Percentiles rank a stretch among this genome's conserved stretches.
phyloP scores from a whole-genome alignment of 1,139 yeast genomes.

The Hemisphaericaspora lyxosophila region DNA sequence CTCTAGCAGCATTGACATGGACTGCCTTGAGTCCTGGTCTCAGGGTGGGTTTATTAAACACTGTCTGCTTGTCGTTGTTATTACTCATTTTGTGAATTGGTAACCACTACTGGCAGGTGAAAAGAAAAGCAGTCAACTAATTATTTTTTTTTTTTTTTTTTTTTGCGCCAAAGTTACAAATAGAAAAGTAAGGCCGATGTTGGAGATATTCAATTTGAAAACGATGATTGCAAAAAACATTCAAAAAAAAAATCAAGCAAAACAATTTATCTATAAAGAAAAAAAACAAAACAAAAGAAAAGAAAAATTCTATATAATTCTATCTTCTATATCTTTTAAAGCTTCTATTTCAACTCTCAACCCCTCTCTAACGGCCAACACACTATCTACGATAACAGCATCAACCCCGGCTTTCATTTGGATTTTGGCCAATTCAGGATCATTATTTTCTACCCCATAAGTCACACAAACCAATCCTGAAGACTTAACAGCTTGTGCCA shows the following conservation, averaged over 20 bases:
- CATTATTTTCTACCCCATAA: slow-evolving; percentile 82
- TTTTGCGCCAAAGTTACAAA: too few species aligned
- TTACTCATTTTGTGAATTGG: too few species aligned
- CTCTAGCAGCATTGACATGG: slow-evolving; percentile 62
- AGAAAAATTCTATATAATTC: not conserved
- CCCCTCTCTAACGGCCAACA: slow-evolving; percentile 87
- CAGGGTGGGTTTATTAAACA: slow-evolving; percentile 3
- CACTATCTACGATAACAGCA: slow-evolving; percentile 96
- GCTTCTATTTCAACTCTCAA: slow-evolving; percentile 43
- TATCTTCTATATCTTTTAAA: slow-evolving; percentile 16
- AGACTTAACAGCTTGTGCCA: slow-evolving; percentile 84
- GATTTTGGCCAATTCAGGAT: slow-evolving; percentile 78
- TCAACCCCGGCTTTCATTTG: slow-evolving; percentile 96
- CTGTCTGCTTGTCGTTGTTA: not conserved
- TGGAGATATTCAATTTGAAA: not conserved
- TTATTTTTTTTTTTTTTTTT: not conserved
- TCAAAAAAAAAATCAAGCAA: not conserved
- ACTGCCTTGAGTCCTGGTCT: slow-evolving; percentile 51
- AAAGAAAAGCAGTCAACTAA: too few species aligned
- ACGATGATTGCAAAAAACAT: too few species aligned
- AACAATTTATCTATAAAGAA: not conserved
- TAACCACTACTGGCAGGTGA: too few species aligned
- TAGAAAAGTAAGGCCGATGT: too few species aligned
- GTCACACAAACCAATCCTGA: slow-evolving; percentile 93
- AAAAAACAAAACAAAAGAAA: not conserved